Conservation (phyloP, 352 stramenopile genomes). For the Phytophthora constricta region DNA sequence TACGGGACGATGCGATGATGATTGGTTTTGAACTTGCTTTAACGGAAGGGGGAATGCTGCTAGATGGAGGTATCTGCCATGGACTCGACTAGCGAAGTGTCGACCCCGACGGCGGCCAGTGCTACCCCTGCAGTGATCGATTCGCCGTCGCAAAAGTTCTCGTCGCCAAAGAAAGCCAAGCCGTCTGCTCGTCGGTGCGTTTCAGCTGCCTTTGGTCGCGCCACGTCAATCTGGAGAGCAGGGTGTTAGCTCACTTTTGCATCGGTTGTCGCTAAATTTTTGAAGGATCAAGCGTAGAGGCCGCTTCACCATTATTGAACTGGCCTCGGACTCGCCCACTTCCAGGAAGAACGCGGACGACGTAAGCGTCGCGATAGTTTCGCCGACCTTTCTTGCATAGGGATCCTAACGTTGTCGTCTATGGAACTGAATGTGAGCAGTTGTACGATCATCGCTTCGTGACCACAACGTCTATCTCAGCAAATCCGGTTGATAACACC, state of each 20-base stretch:
- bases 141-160: conserved; percentile 42
- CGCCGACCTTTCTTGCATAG: background rate
- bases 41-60: too few relatives aligned
- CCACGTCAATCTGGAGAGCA: conserved; percentile 23
- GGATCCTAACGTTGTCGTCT: conserved; percentile 5
- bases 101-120: conserved; percentile 8
- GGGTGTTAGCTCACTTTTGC: conserved; percentile 16
- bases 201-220: conserved; percentile 18
- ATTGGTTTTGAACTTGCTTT: conserved; percentile 14
- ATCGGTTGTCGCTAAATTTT: conserved; percentile 11
- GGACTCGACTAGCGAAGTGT: conserved; percentile 12
- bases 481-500: conserved; percentile 37
- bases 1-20: too few relatives aligned
- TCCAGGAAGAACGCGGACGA: conserved; percentile 62
- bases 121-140: conserved; percentile 15
- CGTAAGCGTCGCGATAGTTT: conserved; percentile 26
- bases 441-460: conserved; percentile 54
- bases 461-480: conserved; percentile 56
- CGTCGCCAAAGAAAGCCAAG: conserved; percentile 45
- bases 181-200: conserved; percentile 37
- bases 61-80: conserved; percentile 28
- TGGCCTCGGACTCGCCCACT: conserved; percentile 65
- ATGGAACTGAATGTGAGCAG: conserved; percentile 19
- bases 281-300: conserved; percentile 74
- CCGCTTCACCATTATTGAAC: conserved; percentile 88